Evolutionary conservation across 805 yeast genomes (phyloP).

Genomic region (Wickerhamomyces canadensis): DNA sequence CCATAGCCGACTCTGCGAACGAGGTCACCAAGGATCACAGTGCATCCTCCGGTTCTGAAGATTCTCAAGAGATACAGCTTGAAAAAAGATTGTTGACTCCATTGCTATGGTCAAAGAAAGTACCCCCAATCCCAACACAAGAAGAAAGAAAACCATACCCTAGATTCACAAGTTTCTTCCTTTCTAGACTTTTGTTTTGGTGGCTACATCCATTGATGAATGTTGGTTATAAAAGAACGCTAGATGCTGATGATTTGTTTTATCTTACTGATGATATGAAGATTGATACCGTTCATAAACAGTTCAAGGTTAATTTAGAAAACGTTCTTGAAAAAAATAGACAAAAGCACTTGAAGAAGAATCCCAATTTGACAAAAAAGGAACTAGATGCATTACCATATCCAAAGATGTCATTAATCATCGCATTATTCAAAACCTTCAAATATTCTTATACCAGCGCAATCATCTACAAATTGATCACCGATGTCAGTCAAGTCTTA

Average conservation of each 20-base stretch:
- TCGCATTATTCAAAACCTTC: conserved; percentile 46
- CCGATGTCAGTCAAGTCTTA: conserved; percentile 43
- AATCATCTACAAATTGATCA: conserved; percentile 34
- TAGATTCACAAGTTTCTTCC: conserved; percentile 29
- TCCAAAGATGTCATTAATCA: conserved; percentile 33
- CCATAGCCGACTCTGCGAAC: neutral
- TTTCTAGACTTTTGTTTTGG: conserved; percentile 48
- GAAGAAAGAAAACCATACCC: conserved; percentile 48
- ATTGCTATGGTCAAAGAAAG: conserved; percentile 27
- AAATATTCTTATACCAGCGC: conserved; percentile 37
- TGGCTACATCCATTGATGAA: conserved; percentile 63
- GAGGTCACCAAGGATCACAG: neutral
- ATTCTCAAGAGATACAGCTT: conserved; percentile 12
- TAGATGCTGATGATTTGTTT: conserved; percentile 59
- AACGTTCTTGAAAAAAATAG: conserved; percentile 28
- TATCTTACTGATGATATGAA: conserved; percentile 36
- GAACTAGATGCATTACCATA: conserved; percentile 38
- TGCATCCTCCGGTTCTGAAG: conserved; percentile 1
- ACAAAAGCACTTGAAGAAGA: conserved; percentile 23
- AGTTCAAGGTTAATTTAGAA: conserved; percentile 31
- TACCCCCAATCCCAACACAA: conserved; percentile 49
- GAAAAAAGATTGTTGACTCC: conserved; percentile 32
- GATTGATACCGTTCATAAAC: conserved; percentile 34
- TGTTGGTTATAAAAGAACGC: conserved; percentile 68
- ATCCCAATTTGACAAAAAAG: conserved; percentile 33